These are phyloP conservation scores for Sporothrix inflata DNA, from an alignment of 2,329 filamentous ascomycete genomes.

Conservation along the genomic window DNA sequence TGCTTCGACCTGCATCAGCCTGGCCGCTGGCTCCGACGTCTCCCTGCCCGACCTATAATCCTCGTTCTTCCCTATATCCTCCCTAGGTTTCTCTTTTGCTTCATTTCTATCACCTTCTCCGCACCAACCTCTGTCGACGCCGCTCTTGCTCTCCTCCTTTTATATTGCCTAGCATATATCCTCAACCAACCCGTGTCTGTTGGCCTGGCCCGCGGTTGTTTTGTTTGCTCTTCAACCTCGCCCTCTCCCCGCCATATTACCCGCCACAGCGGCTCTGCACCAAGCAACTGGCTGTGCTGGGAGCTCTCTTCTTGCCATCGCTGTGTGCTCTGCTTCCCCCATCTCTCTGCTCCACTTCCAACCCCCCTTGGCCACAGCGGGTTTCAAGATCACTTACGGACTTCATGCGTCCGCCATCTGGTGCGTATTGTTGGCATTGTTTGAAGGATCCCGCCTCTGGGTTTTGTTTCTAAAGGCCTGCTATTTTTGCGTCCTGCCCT, in stretches of 20 bases:
- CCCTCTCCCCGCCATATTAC: conserved; percentile 14
- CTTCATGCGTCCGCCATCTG: conserved; percentile 31
- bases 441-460: background rate
- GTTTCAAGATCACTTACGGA: conserved; percentile 32
- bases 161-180: background rate
- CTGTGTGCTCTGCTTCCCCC: background rate
- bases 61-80: background rate
- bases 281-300: background rate
- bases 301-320: background rate
- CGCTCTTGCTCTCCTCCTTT: background rate
- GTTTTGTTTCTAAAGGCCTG: background rate
- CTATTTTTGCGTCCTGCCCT: background rate
- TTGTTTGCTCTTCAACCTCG: background rate
- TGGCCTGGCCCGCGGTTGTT: conserved; percentile 14
- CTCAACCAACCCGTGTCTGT: conserved; percentile 5
- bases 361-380: conserved; percentile 20
- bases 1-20: background rate
- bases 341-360: conserved; percentile 23
- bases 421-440: conserved; percentile 20
- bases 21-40: background rate
- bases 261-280: background rate
- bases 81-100: background rate
- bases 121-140: background rate
- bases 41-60: background rate
- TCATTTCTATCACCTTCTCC: background rate